phyloP scores from a whole-genome alignment of 2,329 filamentous ascomycete species.

The Leptographium procerum region DNA sequence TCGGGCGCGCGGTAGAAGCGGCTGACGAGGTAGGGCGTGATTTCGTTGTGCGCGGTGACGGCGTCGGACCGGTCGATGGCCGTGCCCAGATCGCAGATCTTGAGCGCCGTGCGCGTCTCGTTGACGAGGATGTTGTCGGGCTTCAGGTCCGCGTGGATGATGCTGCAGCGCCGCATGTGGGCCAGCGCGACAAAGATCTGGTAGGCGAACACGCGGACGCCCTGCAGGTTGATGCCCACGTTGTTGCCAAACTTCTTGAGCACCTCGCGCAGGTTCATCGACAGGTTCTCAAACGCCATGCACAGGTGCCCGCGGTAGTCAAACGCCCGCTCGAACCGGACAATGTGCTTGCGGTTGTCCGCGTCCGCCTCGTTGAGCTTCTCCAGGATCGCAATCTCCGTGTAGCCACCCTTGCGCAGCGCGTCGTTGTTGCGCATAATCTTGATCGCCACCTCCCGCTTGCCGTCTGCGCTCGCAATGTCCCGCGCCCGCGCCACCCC shows the following conservation, averaged over 20 bases:
- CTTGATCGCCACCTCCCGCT: slow-evolving; percentile 83
- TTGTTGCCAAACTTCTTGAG: slow-evolving; percentile 93
- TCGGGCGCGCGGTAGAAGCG: slow-evolving; percentile 96
- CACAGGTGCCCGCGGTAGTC: slow-evolving; percentile 93
- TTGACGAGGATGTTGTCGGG: slow-evolving; percentile 95
- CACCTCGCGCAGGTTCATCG: slow-evolving; percentile 86
- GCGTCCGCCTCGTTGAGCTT: slow-evolving; percentile 78
- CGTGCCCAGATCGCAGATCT: slow-evolving; percentile 95
- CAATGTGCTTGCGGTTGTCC: slow-evolving; percentile 82
- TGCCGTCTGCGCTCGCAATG: slow-evolving; percentile 48
- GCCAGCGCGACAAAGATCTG: slow-evolving; percentile 88
- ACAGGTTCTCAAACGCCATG: slow-evolving; percentile 92
- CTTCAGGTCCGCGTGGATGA: slow-evolving; percentile 92
- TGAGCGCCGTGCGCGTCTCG: slow-evolving; percentile 71
- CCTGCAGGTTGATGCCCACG: slow-evolving; percentile 79
- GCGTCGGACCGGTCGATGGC: slow-evolving; percentile 79
- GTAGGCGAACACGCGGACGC: slow-evolving; percentile 79
- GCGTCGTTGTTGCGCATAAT: slow-evolving; percentile 96
- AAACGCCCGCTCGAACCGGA: slow-evolving; percentile 77
- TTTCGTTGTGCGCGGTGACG: slow-evolving; percentile 61
- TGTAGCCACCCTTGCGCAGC: slow-evolving; percentile 81
- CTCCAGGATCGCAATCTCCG: slow-evolving; percentile 86
- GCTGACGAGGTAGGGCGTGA: slow-evolving; percentile 90
- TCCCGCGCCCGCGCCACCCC: slow-evolving; percentile 86
- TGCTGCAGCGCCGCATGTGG: slow-evolving; percentile 81